Evolutionary conservation across 2,329 filamentous ascomycete genomes (phyloP).

Genomic region (Scopulariopsis brevicaulis): DNA sequence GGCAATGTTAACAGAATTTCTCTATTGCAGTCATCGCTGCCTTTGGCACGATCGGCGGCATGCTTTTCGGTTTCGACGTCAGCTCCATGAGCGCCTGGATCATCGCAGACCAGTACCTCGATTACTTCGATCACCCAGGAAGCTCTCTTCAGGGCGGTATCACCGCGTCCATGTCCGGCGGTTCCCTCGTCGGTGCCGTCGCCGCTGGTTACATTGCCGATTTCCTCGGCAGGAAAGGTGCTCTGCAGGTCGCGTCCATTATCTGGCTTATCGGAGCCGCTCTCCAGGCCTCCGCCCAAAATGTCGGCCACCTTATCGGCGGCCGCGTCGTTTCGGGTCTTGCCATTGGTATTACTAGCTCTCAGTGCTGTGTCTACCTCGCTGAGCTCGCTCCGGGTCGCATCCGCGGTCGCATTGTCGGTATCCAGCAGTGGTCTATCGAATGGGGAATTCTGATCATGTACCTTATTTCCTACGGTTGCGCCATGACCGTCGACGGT

Average conservation of each 20-base stretch:
- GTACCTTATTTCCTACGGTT: constrained; percentile 56
- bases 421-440: constrained; percentile 58
- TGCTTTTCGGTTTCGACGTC: constrained; percentile 71
- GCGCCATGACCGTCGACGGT: constrained; percentile 33
- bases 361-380: constrained; percentile 60
- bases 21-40: not conserved
- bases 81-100: constrained; percentile 61
- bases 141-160: constrained; percentile 56
- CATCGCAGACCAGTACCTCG: constrained; percentile 56
- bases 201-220: not conserved
- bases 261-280: constrained; percentile 36
- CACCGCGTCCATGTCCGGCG: constrained; percentile 62
- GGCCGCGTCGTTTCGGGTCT: constrained; percentile 63
- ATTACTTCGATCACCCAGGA: constrained; percentile 56
- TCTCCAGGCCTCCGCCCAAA: constrained; percentile 51
- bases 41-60: constrained; percentile 37
- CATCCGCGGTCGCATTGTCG: not conserved
- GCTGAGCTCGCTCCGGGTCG: constrained; percentile 43
- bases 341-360: constrained; percentile 63
- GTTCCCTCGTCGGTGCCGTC: constrained; percentile 52
- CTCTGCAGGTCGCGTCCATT: not conserved
- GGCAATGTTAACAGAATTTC: too few species aligned
- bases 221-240: not conserved
- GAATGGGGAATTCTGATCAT: constrained; percentile 59
- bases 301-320: constrained; percentile 61